Evolutionary conservation across 176 grass and related monocot species (phyloP), one percentile per base, ranked within the genome.

Genomic region (Eleusine coracana): DNA sequence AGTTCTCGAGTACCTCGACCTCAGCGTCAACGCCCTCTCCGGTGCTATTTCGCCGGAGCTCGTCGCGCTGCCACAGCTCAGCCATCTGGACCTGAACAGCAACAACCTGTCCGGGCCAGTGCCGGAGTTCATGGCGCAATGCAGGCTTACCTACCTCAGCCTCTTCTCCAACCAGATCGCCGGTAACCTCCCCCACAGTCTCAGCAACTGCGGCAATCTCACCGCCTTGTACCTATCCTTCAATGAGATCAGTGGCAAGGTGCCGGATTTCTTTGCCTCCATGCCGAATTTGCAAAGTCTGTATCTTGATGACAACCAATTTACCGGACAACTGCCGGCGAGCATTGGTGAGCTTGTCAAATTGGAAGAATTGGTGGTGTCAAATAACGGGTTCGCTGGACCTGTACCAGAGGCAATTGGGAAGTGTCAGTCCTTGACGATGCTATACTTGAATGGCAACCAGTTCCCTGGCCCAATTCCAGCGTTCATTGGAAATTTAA

Each of bases 141-240:
- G 92, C 73, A 27, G 41, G 4, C 78, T 94, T 38, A 13, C 38
- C 10, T 60, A 28, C 69, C 82, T 94, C 13, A 78, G 45, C 67
- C 42, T 94, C 56, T 85, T 77, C 54, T 6, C 1, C 10, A 93
- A 93, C 77, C 51, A 39, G 13, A 74, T 93, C 66, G 28, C 73
- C 16, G 82, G 88, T 0, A 56, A 86, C 39, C 80, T 93, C 31
- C 88, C 91, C 31, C 16, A 1, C 1, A 93, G 88, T 82, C 85
- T 93, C 23, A 18, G 50, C 60, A 94, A 91, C 86, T 94, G 91
- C 64, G 49, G 61, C 15, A 94, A 88, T 51, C 91, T 94, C 74
- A 88, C 82, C 29, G 45, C 39, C 15, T 73, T 94, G 14, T 71
- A 48, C 52, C 61, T 84, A 0, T 91, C 91, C 27, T 71, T 38